Base-by-base conservation (phyloP, 2,329 filamentous ascomycete genomes). In the Calonectria montana region DNA sequence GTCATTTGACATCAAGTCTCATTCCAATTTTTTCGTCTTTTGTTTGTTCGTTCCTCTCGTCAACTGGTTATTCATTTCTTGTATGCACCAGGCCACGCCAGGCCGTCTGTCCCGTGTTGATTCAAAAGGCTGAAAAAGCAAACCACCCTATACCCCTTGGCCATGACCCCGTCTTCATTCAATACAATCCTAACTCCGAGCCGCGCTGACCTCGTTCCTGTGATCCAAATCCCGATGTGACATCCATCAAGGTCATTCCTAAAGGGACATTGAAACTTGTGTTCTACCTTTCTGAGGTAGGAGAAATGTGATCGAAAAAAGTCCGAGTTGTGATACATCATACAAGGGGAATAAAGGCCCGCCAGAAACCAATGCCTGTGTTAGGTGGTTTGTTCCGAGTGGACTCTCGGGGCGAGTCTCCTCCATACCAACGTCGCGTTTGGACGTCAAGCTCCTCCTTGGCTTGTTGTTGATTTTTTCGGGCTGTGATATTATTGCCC, bases 261-360 rank as follows among this genome's bases (percentile, higher is more conserved):
- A 43, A 61, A 71, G 66, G 67, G 67, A 61, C 47, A 43, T 64
- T 55, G 61, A 68, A 77, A 67, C 65, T 41, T 70, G 41, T 75
- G 25, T 68, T 48, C 61, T 71, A 70, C 74, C 72, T 57, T 43
- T 63, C 25, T 27, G 37, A 69, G 70, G 71, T 71, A 70, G 69
- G 57, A 72, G 61, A 79, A 79, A 76, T 73, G 59, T 74, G 69
- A 74, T 73, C 59, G 62, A 74, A 75, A 74, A 72, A 75, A 74
- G 63, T 70, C 65, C 63, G 68, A 78, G 65, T 77, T 76, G 76
- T 82, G 76, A 76, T 82, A 82, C 79, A 81, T 79, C 74, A 74
- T 77, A 77, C 73, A 74, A 78, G 72, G 66, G 70, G 67, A 73
- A 71, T 68, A 74, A 62, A 65, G 74, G 72, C 71, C 63, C 59